These are phyloP conservation scores for grape (Vitis vinifera) DNA, from an alignment of 164 flowering plant genomes.

Conservation along the genomic window ASM3070453v1 NC_081822.1:28419001-28419500, in stretches of 20 bases:
- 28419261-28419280: constrained; percentile 74
- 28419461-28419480: neutral
- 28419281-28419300: constrained; percentile 59
- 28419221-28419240: constrained; percentile 70
- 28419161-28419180: constrained; percentile 68
- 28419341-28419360: constrained; percentile 64
- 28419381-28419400: neutral
- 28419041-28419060: constrained; percentile 78
- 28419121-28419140: constrained; percentile 51
- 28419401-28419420: neutral
- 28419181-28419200: constrained; percentile 46
- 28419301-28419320: constrained; percentile 84
- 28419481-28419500: neutral
- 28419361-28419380: constrained; percentile 20
- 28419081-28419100: constrained; percentile 42
- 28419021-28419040: constrained; percentile 74
- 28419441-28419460: constrained; percentile 21
- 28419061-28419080: constrained; percentile 72
- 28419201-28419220: constrained; percentile 52
- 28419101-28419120: constrained; percentile 37
- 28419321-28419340: constrained; percentile 59
- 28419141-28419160: constrained; percentile 68
- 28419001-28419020: constrained; percentile 57
- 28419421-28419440: neutral
- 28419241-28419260: constrained; percentile 72